A percentile compares a stretch with the other conserved stretches of the same genome.
phyloP scores from a whole-genome alignment of 2,329 filamentous ascomycete genomes.

The Talaromyces rugulosus region DNA sequence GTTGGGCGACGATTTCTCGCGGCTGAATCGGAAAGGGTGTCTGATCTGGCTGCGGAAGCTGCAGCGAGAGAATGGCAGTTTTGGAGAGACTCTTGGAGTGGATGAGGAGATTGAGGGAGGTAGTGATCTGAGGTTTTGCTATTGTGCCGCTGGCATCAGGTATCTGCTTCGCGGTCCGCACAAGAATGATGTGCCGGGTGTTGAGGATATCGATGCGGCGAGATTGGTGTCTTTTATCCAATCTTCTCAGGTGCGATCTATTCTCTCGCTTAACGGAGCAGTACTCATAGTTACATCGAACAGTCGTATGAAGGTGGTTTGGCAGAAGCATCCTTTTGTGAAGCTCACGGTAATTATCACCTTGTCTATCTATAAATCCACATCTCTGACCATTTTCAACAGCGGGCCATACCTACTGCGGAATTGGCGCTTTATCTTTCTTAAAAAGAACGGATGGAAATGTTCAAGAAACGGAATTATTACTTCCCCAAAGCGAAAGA shows the following conservation, averaged over 20 bases:
- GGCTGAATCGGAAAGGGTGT: slow-evolving; percentile 64
- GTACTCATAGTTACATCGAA: slow-evolving; percentile 24
- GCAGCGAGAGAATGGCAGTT: slow-evolving; percentile 82
- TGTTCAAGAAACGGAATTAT: slow-evolving; percentile 18
- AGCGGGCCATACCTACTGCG: slow-evolving; percentile 92
- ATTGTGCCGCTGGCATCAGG: slow-evolving; percentile 73
- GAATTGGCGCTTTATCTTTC: slow-evolving; percentile 70
- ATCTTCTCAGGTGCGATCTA: slow-evolving; percentile 51
- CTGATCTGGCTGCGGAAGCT: slow-evolving; percentile 70
- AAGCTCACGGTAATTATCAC: slow-evolving; percentile 67
- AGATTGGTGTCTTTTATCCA: slow-evolving; percentile 67
- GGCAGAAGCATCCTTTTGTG: slow-evolving; percentile 70
- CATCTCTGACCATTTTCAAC: slow-evolving; percentile 12
- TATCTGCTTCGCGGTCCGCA: slow-evolving; percentile 71
- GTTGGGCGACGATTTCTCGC: slow-evolving; percentile 59
- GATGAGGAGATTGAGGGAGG: slow-evolving; percentile 66
- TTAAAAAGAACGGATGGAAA: slow-evolving; percentile 58
- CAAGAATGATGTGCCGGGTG: slow-evolving; percentile 50
- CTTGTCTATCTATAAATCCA: slow-evolving; percentile 6
- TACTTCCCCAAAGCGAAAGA: slow-evolving; percentile 24
- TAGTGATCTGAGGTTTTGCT: slow-evolving; percentile 81
- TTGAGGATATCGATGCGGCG: slow-evolving; percentile 71
- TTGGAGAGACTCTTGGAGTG: slow-evolving; percentile 73
- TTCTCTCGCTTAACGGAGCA: background rate
- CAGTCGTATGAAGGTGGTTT: slow-evolving; percentile 83